These are phyloP conservation scores for Talaromyces sp. DNA, from an alignment of 2,329 filamentous ascomycete genomes.

Conservation along the genomic window DNA sequence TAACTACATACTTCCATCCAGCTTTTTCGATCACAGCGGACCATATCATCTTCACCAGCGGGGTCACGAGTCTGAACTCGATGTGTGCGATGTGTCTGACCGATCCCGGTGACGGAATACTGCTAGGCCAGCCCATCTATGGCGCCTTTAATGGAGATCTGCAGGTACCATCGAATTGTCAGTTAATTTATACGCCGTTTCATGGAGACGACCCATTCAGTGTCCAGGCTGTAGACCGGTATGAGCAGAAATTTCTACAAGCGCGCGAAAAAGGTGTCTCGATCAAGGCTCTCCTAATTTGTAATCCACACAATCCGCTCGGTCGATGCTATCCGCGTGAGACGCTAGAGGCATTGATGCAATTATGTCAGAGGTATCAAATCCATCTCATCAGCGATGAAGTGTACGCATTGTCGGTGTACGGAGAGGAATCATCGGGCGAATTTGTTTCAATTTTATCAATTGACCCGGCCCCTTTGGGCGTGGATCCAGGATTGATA, in stretches of 20 bases:
- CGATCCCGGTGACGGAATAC: constrained; percentile 46
- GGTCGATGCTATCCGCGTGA: constrained; percentile 40
- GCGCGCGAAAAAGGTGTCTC: constrained; percentile 34
- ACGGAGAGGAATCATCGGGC: constrained; percentile 41
- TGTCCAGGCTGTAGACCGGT: constrained; percentile 15
- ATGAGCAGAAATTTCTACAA: constrained; percentile 17
- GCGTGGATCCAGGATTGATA: constrained; percentile 49
- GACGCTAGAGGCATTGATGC: constrained; percentile 45
- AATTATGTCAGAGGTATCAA: constrained; percentile 47
- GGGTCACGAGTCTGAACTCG: constrained; percentile 42
- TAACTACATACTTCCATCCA: constrained; percentile 44
- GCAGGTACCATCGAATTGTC: constrained; percentile 41
- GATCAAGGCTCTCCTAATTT: constrained; percentile 43
- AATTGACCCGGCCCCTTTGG: constrained; percentile 28
- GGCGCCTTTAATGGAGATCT: constrained; percentile 51
- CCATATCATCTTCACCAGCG: constrained; percentile 42
- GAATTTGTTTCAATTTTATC: constrained; percentile 43
- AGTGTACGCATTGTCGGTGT: constrained; percentile 55
- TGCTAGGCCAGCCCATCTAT: constrained; percentile 49
- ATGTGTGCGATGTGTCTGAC: constrained; percentile 44
- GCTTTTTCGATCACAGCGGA: constrained; percentile 31
- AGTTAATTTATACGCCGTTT: constrained; percentile 41
- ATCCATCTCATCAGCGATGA: constrained; percentile 58
- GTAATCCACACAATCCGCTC: constrained; percentile 46
- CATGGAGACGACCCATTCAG: constrained; percentile 40